Evolutionary conservation across 106 monocot species (phyloP).

Genomic region (Gastrodia elata): DNA sequence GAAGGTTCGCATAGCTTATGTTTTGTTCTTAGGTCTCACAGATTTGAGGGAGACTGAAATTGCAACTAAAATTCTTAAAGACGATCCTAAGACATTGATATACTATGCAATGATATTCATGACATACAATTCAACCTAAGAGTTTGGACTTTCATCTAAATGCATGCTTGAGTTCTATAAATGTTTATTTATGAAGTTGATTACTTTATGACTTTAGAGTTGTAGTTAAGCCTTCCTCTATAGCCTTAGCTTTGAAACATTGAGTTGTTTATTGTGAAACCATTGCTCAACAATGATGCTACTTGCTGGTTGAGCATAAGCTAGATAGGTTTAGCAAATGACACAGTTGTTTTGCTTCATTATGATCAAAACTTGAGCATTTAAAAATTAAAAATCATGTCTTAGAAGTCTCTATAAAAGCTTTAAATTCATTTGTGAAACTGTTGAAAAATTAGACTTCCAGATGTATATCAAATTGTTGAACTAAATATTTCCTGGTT

Average conservation of each 20-base stretch:
- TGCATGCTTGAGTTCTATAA: not conserved
- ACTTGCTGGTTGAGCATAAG: too few species aligned
- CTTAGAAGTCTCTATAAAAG: too few species aligned
- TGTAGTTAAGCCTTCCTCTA: not conserved
- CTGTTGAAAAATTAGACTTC: too few species aligned
- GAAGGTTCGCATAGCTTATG: not conserved
- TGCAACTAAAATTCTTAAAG: constrained; percentile 71
- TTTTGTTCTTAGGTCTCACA: constrained; percentile 56
- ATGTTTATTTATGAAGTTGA: not conserved
- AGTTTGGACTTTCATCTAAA: too few species aligned
- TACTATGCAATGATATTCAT: constrained; percentile 2
- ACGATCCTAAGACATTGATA: constrained; percentile 62
- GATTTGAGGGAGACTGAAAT: constrained; percentile 86
- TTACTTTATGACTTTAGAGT: not conserved
- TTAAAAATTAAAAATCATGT: too few species aligned
- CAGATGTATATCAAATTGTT: too few species aligned
- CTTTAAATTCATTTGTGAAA: too few species aligned
- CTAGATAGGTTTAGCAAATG: too few species aligned
- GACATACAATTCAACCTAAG: not conserved
- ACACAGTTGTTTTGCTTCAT: too few species aligned
- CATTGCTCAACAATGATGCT: too few species aligned
- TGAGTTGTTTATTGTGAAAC: not conserved
- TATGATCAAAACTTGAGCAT: too few species aligned
- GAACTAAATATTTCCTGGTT: too few species aligned
- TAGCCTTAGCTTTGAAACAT: not conserved